Evolutionary conservation across 371 early-diverging fungal genomes (phyloP), one percentile per base, ranked within the genome.

Genomic region (Lichtheimia ornata): DNA sequence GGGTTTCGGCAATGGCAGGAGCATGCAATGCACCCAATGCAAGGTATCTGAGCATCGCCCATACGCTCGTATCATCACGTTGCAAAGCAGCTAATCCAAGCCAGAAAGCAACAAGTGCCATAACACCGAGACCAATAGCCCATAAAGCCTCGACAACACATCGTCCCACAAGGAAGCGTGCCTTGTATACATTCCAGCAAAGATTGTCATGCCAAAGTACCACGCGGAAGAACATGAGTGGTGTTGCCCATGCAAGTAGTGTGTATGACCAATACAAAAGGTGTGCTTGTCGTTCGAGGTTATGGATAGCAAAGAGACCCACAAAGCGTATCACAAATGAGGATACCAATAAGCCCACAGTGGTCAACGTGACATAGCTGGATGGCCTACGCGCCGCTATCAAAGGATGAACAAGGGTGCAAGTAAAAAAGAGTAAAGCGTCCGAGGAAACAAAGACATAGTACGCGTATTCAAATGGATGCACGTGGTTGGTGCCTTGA

Each of bases 21-120:
- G 81, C 62, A 62, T 77, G 77, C 17, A 80, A 58, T n/a, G 77
- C 81, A 52, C 75, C 81, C 14, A 80, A 54, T 7, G 67, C 49
- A 15, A 80, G 59, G 20, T 70, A 56, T 12, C 67, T 65, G 18
- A 80, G 45, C 66, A 77, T 67, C 4, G 63, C 28, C 20, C 67
- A 40, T 11, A 70, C 68, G 22, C 50, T 49, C 35, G 71, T 45
- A 49, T 75, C 72, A 42, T 77, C 65, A 12, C 65, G 69, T 43
- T 77, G 75, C 3, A 80, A 53, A 4, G 72, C 75, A 40, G 59
- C 65, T 15, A 80, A 56, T 18, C 72, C 70, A 0, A 72, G 53
- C 81, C 81, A 80, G 47, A 80, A 80, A 1, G 70, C 66, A 22
- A 73, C 11, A 12, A 77, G 20, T 6, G 64, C 52, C 9, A 71